Percentiles rank a stretch among this genome's conserved stretches.
These are phyloP conservation scores for Dactylellina haptotyla DNA, from an alignment of 2,329 filamentous ascomycete genomes.

Conservation along the genomic window DNA sequence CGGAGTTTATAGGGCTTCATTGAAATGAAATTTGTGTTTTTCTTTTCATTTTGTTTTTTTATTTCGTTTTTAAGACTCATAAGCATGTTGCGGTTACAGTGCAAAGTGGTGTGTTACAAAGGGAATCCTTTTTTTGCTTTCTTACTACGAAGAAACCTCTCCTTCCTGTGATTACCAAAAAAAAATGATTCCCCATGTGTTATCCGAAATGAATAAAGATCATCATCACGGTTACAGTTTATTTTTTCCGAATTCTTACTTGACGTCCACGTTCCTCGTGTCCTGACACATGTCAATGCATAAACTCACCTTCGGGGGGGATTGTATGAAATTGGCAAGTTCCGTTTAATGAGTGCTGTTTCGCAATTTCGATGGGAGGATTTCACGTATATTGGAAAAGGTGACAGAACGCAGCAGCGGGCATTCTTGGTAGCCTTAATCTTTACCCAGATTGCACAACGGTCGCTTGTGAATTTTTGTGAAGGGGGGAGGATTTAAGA, in stretches of 20 bases:
- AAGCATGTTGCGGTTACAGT: conserved; percentile 31
- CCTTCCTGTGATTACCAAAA: neutral
- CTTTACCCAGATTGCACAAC: conserved; percentile 9
- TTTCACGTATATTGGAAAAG: too few species aligned
- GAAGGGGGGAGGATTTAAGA: conserved; percentile 18
- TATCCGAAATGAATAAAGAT: too few species aligned
- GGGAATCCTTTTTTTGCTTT: neutral
- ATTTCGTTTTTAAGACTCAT: neutral
- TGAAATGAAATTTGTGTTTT: conserved; percentile 38
- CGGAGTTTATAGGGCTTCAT: conserved; percentile 53
- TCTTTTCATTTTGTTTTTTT: conserved; percentile 8
- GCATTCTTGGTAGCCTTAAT: conserved; percentile 14
- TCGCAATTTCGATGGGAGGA: too few species aligned
- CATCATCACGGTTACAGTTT: too few species aligned
- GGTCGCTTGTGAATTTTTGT: conserved; percentile 25
- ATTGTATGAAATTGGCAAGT: too few species aligned
- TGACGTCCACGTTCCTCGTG: too few species aligned
- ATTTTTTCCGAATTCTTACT: too few species aligned
- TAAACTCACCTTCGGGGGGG: too few species aligned
- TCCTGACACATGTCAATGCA: too few species aligned
- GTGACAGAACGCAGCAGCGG: too few species aligned
- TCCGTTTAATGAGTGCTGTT: too few species aligned
- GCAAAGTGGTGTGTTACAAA: neutral
- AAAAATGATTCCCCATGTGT: neutral
- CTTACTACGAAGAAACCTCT: neutral